Percentiles rank a stretch among this genome's conserved stretches.
These are phyloP conservation scores for Pythium phragmitis DNA, from an alignment of 352 stramenopile genomes.

Conservation along the genomic window DNA sequence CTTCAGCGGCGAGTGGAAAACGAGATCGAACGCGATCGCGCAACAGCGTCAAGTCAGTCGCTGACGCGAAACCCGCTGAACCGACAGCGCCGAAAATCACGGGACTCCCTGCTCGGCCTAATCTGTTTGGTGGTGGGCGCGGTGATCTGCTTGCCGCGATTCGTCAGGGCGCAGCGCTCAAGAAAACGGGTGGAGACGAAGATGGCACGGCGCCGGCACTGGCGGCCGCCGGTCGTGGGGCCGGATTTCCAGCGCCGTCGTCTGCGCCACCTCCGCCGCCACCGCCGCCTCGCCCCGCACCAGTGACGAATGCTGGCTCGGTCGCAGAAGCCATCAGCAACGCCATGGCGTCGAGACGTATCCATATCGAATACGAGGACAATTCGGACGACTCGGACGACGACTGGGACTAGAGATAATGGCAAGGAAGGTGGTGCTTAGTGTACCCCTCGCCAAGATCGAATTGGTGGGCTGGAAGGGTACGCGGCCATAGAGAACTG, in stretches of 20 bases:
- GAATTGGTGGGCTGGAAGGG: neutral
- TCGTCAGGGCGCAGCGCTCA: conserved; percentile 59
- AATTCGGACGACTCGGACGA: conserved; percentile 76
- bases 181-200: conserved; percentile 31
- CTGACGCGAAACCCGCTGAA: conserved; percentile 3
- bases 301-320: conserved; percentile 44
- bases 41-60: conserved; percentile 21
- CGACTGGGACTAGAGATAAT: conserved; percentile 60
- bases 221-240: neutral
- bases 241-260: conserved; percentile 14
- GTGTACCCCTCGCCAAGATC: neutral
- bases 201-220: neutral
- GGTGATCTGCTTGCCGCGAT: conserved; percentile 80
- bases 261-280: conserved; percentile 21
- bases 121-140: conserved; percentile 63
- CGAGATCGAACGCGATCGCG: conserved; percentile 26
- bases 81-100: conserved; percentile 32
- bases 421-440: neutral
- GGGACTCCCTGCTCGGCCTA: conserved; percentile 57
- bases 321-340: conserved; percentile 84
- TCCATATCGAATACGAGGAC: conserved; percentile 81
- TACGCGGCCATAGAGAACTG: neutral
- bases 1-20: neutral
- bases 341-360: conserved; percentile 73
- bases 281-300: conserved; percentile 28